Base-by-base conservation (phyloP, 2,329 filamentous ascomycete genomes). In the Nothophoma quercina region DNA sequence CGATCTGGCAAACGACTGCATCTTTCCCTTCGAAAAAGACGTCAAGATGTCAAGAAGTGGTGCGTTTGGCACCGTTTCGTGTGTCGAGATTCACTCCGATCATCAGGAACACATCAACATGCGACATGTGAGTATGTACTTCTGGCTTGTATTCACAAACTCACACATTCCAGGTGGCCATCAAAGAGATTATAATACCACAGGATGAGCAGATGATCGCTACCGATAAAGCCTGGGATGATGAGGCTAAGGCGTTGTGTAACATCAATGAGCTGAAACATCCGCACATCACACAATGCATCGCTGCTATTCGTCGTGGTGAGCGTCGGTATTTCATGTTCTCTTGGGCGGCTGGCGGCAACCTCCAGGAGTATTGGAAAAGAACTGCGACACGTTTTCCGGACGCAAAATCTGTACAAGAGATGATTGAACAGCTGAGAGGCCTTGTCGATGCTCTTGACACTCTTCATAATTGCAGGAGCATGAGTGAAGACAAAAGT, bases 241-340 rank as follows among this genome's bases (percentile, higher is more conserved):
- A 35, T 15, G 32, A 35, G 13, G 32, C 32, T 10, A 35, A 13
- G 21, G 32, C 32, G 5, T 21, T 35, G 6, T 6, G 16, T 3
- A 35, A 21, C 13, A 21, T 35, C 16, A 62, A 63, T 7, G 30
- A 44, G n/a, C 47, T 64, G 5, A 29, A 62, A 6, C 59, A 63
- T 23, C 0, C 7, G 1, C 55, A 63, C 22, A 60, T 66, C 22
- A 32, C 51, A 12, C 38, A 55, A 13, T 59, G 47, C 13, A 41
- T 63, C 22, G 51, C 59, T 3, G 59, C 62, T 3, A 51, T 63
- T 0, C 35, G 56, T 2, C 13, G 57, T 33, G 52, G 61, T 3
- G 35, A 62, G 2, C 49, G 36, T 29, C 60, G 54, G 2, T 67
- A 63, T 25, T 54, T 67, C 28, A 59, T 66, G 43, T 64, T 66